Evolutionary conservation across 2,329 filamentous ascomycete genomes (phyloP).

Genomic region (Teratosphaeria viscida): DNA sequence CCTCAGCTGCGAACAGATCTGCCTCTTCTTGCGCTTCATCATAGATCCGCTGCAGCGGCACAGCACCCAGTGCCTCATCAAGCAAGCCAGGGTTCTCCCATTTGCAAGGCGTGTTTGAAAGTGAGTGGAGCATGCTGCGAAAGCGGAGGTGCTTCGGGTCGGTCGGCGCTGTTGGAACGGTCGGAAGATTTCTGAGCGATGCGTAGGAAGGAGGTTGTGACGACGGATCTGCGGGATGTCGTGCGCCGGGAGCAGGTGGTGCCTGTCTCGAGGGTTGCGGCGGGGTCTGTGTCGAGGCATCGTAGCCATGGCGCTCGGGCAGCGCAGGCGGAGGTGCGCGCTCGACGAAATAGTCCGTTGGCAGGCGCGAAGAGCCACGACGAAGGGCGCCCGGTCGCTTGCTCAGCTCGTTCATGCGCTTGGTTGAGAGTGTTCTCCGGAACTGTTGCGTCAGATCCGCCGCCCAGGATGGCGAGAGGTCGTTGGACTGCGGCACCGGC

Average conservation of each 20-base stretch:
- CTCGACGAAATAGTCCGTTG: constrained; percentile 18
- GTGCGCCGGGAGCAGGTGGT: constrained; percentile 19
- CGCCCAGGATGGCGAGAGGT: constrained; percentile 55
- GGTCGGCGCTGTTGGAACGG: constrained; percentile 62
- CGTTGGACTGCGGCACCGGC: constrained; percentile 17
- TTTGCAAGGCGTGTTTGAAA: constrained; percentile 80
- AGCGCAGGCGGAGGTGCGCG: constrained; percentile 5
- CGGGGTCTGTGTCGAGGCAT: constrained; percentile 6
- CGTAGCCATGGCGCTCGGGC: constrained; percentile 7
- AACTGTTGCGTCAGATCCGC: constrained; percentile 73
- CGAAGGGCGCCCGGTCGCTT: constrained; percentile 31
- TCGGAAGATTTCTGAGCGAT: constrained; percentile 53
- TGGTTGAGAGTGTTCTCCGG: constrained; percentile 75
- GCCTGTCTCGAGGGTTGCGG: constrained; percentile 5
- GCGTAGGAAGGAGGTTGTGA: constrained; percentile 50
- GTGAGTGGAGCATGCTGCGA: constrained; percentile 65
- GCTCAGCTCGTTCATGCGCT: constrained; percentile 69
- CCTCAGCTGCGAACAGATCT: constrained; percentile 77
- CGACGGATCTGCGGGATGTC: constrained; percentile 5
- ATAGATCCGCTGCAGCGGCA: constrained; percentile 86
- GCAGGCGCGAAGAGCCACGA: constrained; percentile 46
- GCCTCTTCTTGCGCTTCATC: constrained; percentile 87
- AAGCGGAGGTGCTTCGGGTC: constrained; percentile 40
- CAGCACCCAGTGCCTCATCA: constrained; percentile 77
- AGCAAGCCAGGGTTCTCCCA: constrained; percentile 94